Evolutionary conservation across 2,329 filamentous ascomycete genomes (phyloP), one percentile per base, ranked within the genome.

Genomic region (Lizonia empirigonia): DNA sequence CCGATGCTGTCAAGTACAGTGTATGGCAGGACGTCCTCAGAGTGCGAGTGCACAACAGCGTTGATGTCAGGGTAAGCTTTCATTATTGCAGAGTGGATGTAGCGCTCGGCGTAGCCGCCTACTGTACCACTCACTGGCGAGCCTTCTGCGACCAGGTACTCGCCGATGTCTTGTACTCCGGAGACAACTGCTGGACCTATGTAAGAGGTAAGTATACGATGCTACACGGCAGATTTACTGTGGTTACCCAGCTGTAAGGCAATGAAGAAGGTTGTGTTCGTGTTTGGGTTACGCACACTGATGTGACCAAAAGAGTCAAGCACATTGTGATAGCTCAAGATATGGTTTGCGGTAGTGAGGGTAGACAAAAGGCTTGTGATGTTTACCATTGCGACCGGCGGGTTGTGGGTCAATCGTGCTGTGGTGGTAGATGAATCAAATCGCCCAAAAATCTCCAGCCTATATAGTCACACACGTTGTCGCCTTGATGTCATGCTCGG

Each of bases 301-400:
- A 83, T 64, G 49, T 83, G 80, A 18, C 80, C 79, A 55, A 78
- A 81, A 2, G 77, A 76, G 50, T 82, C 80, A 24, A 83, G 67
- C 7, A 82, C 75, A 34, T 68, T 63, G 30, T 80, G 74, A 48
- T 79, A 68, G 57, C 81, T 77, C 0, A 82, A 73, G 35, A 82
- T 80, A 55, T 81, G 79, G 52, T 75, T 74, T 12, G 74, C 76
- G 4, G 70, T 68, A 24, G 80, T 76, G 38, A 78, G 63, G 22
- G 44, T 57, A 18, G 51, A 54, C 26, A 65, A 58, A 5, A 59
- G 56, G 1, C 50, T 76, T 47, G 57, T 63, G 22, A 55, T 55
- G 47, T 64, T 67, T 8, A 62, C 38, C 61, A 63, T 65, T 10
- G 24, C 53, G 37, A 22, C 19, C 22, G 16, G 7, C 16, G 19